A percentile compares a stretch with the other conserved stretches of the same genome.
Evolutionary conservation across 768 basidiomycete species (phyloP).

Genomic region (Panaeolus cyanescens): DNA sequence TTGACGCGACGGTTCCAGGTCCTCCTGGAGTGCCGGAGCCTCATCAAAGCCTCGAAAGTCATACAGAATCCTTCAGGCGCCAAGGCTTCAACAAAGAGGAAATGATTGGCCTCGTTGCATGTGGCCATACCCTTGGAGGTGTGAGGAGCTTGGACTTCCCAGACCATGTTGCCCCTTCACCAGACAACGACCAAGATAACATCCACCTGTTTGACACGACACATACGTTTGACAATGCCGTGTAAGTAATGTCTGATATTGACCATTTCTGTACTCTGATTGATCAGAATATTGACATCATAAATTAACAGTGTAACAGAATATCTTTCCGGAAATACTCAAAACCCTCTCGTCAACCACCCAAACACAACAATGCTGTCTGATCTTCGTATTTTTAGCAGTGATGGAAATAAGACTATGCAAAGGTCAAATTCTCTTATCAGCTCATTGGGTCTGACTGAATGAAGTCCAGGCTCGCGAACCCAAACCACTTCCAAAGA

Average conservation of each 20-base stretch:
- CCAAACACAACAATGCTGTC: constrained; percentile 36
- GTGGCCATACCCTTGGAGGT: constrained; percentile 47
- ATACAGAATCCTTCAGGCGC: constrained; percentile 34
- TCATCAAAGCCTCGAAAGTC: constrained; percentile 34
- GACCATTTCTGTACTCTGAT: neutral
- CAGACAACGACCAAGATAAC: constrained; percentile 18
- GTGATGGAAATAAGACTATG: constrained; percentile 43
- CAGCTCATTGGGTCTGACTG: neutral
- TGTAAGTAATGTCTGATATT: constrained; percentile 27
- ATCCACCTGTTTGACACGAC: constrained; percentile 36
- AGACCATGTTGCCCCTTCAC: constrained; percentile 26
- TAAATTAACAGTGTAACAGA: constrained; percentile 31
- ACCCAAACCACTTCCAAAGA: constrained; percentile 33
- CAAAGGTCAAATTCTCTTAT: constrained; percentile 23
- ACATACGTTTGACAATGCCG: constrained; percentile 32
- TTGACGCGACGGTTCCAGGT: constrained; percentile 40
- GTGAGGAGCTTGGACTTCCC: constrained; percentile 44
- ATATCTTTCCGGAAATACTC: constrained; percentile 40
- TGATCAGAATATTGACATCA: neutral
- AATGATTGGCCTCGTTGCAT: constrained; percentile 47
- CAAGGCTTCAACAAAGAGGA: constrained; percentile 41
- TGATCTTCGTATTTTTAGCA: constrained; percentile 39
- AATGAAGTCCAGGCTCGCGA: constrained; percentile 25
- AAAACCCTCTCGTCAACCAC: constrained; percentile 38
- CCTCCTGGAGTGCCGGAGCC: constrained; percentile 41